Base-by-base conservation (phyloP, 192 early-diverging fungal species). In the Pilaira anomala region DNA sequence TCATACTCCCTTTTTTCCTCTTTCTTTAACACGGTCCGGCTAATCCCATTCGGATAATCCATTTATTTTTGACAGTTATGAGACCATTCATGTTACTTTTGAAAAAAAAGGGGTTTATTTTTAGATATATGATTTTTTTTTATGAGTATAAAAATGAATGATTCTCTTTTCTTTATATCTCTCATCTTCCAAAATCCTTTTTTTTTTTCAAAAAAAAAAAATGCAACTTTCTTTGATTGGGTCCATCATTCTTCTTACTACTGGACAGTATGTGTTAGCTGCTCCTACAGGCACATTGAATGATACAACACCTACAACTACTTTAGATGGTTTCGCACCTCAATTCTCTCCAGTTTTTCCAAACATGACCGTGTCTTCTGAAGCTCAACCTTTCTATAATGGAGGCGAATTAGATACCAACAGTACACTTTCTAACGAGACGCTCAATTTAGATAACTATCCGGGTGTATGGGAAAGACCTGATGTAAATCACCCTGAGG, bases 401-500 rank as follows among this genome's bases (percentile, higher is more conserved):
- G 48, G 66, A 3, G 62, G 61, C 29, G 26, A 49, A 14, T 18
- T 60, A 12, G 52, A 56, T 36, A n/a, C 57, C 14, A 48, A 49
- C 8, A 48, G 53, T 3, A 14, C 40, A 44, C 22, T 63, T 24
- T 49, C 69, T 5, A 51, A 7, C 19, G 12, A 29, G 16, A 40
- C 19, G 3, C 51, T 67, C 26, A 67, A 40, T 4, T 14, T 55
- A 6, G 14, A 16, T 51, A 41, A 36, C 5, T 77, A 68, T 40
- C 75, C 75, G 7, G 26, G 49, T 7, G 18, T 19, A 29, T 64
- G 62, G 62, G 36, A 13, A 7, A 53, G 62, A 14, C 75, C 75
- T 18, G 68, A 69, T 28, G 52, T 70, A 12, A 48, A 75, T 30
- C 61, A 69, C 11, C 69, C 66, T 0, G 69, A 67, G 16, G 53